Conservation (phyloP, 2,329 filamentous ascomycete species). For the Colletotrichum shisoi region DNA sequence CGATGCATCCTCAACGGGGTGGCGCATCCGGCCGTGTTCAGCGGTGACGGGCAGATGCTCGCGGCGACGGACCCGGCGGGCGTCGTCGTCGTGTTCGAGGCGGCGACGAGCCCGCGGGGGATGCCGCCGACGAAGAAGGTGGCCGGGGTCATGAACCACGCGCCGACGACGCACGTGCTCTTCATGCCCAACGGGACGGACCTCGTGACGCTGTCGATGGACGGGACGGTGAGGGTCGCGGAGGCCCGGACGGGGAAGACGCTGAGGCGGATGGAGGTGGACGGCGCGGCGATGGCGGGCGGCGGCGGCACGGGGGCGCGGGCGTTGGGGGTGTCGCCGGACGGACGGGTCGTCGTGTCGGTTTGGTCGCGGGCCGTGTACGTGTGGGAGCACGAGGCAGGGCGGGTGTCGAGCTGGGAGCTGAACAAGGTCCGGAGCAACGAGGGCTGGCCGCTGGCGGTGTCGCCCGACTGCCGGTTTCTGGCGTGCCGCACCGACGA, state of each 20-base stretch:
- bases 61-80: conserved; percentile 22
- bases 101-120: conserved; percentile 2
- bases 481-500: conserved; percentile 53
- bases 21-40: conserved; percentile 16
- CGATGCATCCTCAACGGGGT: conserved; percentile 6
- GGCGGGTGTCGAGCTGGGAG: conserved; percentile 49
- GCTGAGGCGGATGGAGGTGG: conserved; percentile 50
- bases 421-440: conserved; percentile 46
- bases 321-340: conserved; percentile 47
- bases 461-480: conserved; percentile 51
- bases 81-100: conserved; percentile 21
- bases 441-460: conserved; percentile 54
- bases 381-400: conserved; percentile 49
- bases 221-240: conserved; percentile 52
- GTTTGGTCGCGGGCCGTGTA: conserved; percentile 53
- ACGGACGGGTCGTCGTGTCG: conserved; percentile 49
- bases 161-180: conserved; percentile 51
- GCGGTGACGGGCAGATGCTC: conserved; percentile 13
- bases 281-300: conserved; percentile 39
- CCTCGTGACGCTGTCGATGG: conserved; percentile 50
- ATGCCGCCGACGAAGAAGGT: conserved; percentile 38
- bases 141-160: conserved; percentile 49
- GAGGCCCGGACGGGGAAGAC: conserved; percentile 47
- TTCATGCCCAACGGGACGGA: conserved; percentile 46
- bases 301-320: conserved; percentile 43